phyloP scores from a whole-genome alignment of 768 basidiomycete species.

The Rhodosporidiobolus odoratus region DNA sequence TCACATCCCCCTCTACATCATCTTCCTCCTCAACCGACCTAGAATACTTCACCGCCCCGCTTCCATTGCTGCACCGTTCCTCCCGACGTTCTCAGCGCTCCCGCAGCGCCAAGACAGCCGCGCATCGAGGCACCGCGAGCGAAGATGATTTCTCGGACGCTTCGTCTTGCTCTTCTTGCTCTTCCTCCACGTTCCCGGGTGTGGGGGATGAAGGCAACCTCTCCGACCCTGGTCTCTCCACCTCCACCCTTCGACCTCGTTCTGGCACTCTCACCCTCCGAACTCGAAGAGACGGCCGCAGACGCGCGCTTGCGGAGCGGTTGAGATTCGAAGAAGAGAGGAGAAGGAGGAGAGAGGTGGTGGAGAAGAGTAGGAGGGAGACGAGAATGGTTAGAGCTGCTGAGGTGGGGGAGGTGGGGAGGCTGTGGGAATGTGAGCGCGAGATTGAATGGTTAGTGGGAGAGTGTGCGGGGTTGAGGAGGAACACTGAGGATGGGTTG shows the following conservation, averaged over 20 bases:
- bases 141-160: conserved; percentile 14
- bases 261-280: conserved; percentile 1
- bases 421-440: neutral
- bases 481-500: neutral
- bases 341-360: neutral
- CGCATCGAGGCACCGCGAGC: neutral
- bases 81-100: neutral
- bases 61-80: conserved; percentile 8
- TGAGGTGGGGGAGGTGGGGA: neutral
- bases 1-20: conserved; percentile 3
- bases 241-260: neutral
- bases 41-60: conserved; percentile 37
- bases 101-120: neutral
- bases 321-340: neutral
- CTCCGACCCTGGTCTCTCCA: conserved; percentile 13
- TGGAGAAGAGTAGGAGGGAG: conserved; percentile 27
- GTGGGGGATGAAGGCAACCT: conserved; percentile 9
- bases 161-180: neutral
- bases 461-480: neutral
- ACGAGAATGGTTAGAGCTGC: conserved; percentile 21
- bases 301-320: neutral
- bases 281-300: neutral
- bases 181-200: neutral
- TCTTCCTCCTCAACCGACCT: conserved; percentile 7
- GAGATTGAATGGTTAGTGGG: neutral